Evolutionary conservation across 306 rosid genomes (phyloP), one percentile per base, ranked within the genome.

Genomic region (Sophora flavescens): DNA sequence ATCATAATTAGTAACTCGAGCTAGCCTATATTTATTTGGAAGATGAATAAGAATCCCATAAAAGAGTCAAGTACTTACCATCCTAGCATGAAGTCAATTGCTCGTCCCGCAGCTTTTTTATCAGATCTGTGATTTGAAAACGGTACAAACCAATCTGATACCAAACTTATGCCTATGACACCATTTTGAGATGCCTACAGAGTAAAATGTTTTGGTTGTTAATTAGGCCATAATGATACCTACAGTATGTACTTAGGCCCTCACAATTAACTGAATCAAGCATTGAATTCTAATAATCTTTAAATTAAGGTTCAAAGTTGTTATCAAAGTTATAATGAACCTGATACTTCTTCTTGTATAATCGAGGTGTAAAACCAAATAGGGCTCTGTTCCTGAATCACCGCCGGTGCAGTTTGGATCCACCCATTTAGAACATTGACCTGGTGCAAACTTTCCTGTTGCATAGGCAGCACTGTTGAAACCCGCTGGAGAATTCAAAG

Each of bases 1-100:
- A 30, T 30, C 32, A 1, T 6, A 35, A 62, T n/a, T 62, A 62
- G 28, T 33, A 2, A 35, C 13, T 28, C 15, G 35, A 62, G 2
- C 28, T 7, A n/a, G 26, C 8, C 4, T 3, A n/a, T n/a, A 5
- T 35, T 14, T 62, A 35, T 63, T 15, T 63, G 8, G 30, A 63
- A 15, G 11, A 38, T 0, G 0, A 63, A 4, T 38, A 63, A 15
- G 12, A 16, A 38, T 38, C 1, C 35, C 51, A 7, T 48, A 35
- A 3, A 33, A 53, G 7, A 33, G 5, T 3, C 14, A 3, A 32
- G 6, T 22, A 76, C 77, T 72, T 68, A 92, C 97, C 93, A 92
- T 56, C 96, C 97, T 51, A 82, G 45, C 85, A 81, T 84, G 63
- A 92, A 92, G 70, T 92, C 96, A 59, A 88, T 3, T 15, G 88